A percentile compares a stretch with the other conserved stretches of the same genome.
Evolutionary conservation across 106 monocot species (phyloP).

Genomic region (Xerophyta viscosa): DNA sequence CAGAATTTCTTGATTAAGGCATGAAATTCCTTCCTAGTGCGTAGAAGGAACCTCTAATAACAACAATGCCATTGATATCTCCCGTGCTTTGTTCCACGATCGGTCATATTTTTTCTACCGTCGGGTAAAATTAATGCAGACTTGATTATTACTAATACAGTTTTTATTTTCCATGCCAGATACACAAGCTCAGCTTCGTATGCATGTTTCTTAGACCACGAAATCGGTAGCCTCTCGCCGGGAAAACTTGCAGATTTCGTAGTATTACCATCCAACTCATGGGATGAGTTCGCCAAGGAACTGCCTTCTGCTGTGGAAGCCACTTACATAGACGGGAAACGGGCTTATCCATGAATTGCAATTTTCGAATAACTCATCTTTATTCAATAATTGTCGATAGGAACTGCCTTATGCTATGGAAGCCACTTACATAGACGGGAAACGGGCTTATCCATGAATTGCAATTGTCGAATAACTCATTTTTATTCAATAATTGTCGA

Average conservation of each 20-base stretch:
- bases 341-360: constrained; percentile 43
- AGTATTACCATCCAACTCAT: constrained; percentile 30
- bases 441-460: constrained; percentile 44
- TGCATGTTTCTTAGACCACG: constrained; percentile 49
- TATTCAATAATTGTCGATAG: too few species aligned
- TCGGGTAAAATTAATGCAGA: too few species aligned
- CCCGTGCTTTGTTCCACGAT: too few species aligned
- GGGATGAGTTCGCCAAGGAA: constrained; percentile 36
- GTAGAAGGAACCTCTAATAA: too few species aligned
- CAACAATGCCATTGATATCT: too few species aligned
- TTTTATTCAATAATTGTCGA: too few species aligned
- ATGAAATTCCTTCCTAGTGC: too few species aligned
- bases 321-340: constrained; percentile 45
- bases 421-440: constrained; percentile 47
- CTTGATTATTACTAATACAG: too few species aligned
- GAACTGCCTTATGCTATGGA: constrained; percentile 16
- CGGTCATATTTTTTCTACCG: too few species aligned
- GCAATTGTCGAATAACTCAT: background rate
- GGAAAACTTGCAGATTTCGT: constrained; percentile 67
- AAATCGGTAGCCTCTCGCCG: constrained; percentile 44
- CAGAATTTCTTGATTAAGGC: too few species aligned
- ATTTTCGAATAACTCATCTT: too few species aligned
- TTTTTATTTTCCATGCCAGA: constrained; percentile 12
- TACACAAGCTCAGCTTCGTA: constrained; percentile 52
- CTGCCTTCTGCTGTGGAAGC: constrained; percentile 22